A percentile compares a stretch with the other conserved stretches of the same genome.
Conservation (phyloP, 2,329 filamentous ascomycete genomes). For the Talaromyces sp. region DNA sequence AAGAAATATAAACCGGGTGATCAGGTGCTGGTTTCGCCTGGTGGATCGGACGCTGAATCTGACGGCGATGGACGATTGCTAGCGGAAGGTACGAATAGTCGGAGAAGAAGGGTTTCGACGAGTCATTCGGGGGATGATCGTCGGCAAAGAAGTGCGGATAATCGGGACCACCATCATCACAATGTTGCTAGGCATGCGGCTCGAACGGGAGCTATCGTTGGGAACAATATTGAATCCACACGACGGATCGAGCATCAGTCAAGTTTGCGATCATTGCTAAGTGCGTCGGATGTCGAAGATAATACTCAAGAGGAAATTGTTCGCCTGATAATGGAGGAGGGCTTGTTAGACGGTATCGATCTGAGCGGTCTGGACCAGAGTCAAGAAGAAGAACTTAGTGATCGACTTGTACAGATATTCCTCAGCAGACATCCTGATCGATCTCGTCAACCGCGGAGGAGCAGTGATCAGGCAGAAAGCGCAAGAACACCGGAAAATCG, state of each 20-base stretch:
- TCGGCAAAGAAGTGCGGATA: conserved; percentile 38
- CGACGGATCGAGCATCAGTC: conserved; percentile 83
- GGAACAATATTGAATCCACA: conserved; percentile 33
- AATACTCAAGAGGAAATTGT: conserved; percentile 79
- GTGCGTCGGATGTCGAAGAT: conserved; percentile 70
- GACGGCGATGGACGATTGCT: conserved; percentile 66
- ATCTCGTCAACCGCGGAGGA: conserved; percentile 34
- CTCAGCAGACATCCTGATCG: conserved; percentile 63
- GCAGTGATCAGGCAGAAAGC: conserved; percentile 34
- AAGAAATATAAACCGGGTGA: conserved; percentile 78
- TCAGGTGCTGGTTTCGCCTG: conserved; percentile 63
- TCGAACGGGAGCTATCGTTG: conserved; percentile 24
- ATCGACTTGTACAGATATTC: conserved; percentile 86
- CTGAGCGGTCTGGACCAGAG: conserved; percentile 78
- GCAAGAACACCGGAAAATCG: conserved; percentile 25
- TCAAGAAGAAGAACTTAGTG: conserved; percentile 85
- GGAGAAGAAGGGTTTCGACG: conserved; percentile 27
- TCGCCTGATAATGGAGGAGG: conserved; percentile 82
- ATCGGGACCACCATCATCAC: conserved; percentile 34
- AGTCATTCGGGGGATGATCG: conserved; percentile 25
- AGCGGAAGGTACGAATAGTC: conserved; percentile 56
- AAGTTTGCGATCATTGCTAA: conserved; percentile 79
- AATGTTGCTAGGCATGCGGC: conserved; percentile 22
- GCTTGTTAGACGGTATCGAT: conserved; percentile 81
- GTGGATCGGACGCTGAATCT: conserved; percentile 33